Base-by-base conservation (phyloP, 306 rosid genomes). In the Castanopsis chinensis region DNA sequence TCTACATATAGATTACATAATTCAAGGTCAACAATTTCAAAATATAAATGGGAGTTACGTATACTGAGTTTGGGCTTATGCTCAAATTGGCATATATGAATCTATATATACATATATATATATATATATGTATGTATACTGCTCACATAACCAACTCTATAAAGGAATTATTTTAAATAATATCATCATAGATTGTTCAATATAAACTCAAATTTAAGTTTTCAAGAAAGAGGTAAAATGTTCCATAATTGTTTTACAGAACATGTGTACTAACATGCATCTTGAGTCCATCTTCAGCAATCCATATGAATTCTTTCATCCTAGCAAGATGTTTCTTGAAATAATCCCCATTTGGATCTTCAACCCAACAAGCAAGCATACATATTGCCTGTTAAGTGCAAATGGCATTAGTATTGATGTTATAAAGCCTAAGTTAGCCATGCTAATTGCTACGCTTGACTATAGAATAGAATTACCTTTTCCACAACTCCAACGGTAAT, bases 321-420 rank as follows among this genome's bases (percentile, higher is more conserved):
- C 85, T 57, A 0, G 83, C 81, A 18, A 85, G 80, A 64, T 85
- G 88, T 23, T 85, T 85, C 77, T 81, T 85, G 25, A 81, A 78
- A 21, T 54, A 63, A 1, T 85, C 84, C 2, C 88, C 82, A 6
- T 82, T 35, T 1, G 88, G 81, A 72, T 85, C 86, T 76, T 85
- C 86, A 37, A 71, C 79, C 88, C 88, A 85, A 55, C 88, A 85
- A 53, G 86, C 83, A 30, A 85, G 84, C 88, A 85, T 79, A 35
- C 88, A 81, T 11, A 85, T 25, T 0, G 73, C 78, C 86, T 84
- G 54, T 69, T 17, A 0, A 28, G 19, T 14, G 60, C 33, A 71
- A 21, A 3, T 67, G 21, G 15, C 25, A 3, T 65, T 8, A 65
- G 71, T 5, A 18, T 5, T 18, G 19, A 4, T 65, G 15, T 65